A percentile compares a stretch with the other conserved stretches of the same genome.
These are phyloP conservation scores for Leishmania amazonensis DNA, from an alignment of 208 protist genomes.

Conservation along the genomic window DNA sequence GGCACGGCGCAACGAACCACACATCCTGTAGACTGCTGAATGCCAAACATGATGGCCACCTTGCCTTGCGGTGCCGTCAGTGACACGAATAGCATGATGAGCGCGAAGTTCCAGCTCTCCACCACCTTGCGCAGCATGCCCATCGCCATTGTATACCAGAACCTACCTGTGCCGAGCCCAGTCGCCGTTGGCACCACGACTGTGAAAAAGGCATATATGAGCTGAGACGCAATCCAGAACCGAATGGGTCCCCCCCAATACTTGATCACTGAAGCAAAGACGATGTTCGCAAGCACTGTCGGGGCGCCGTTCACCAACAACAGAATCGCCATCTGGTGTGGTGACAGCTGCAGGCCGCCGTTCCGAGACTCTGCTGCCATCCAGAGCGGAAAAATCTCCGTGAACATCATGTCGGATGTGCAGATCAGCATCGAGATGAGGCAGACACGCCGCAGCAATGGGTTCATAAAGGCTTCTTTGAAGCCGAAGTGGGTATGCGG, in stretches of 20 bases:
- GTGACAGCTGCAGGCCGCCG: constrained; percentile 44
- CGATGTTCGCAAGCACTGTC: constrained; percentile 54
- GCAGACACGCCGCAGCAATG: constrained; percentile 48
- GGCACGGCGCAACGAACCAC: constrained; percentile 65
- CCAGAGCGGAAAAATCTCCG: constrained; percentile 70
- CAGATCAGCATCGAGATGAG: constrained; percentile 75
- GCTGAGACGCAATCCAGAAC: constrained; percentile 49
- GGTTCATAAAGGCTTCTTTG: constrained; percentile 47
- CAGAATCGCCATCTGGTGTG: constrained; percentile 39
- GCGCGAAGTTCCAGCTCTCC: constrained; percentile 59
- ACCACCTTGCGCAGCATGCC: constrained; percentile 58
- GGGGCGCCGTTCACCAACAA: constrained; percentile 53
- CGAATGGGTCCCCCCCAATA: constrained; percentile 32
- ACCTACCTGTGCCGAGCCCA: constrained; percentile 30
- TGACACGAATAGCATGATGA: constrained; percentile 68
- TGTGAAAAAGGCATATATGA: constrained; percentile 33
- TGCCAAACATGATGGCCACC: constrained; percentile 77
- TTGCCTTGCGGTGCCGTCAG: constrained; percentile 54
- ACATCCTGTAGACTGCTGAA: constrained; percentile 71
- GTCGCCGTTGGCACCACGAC: constrained; percentile 36
- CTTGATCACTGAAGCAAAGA: constrained; percentile 38
- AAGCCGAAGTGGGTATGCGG: constrained; percentile 57
- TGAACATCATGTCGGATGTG: constrained; percentile 61
- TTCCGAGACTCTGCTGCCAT: constrained; percentile 23
- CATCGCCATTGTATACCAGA: constrained; percentile 44